These are phyloP conservation scores for Aspergillus candidus DNA, from an alignment of 2,329 filamentous ascomycete species.

Conservation along the genomic window DNA sequence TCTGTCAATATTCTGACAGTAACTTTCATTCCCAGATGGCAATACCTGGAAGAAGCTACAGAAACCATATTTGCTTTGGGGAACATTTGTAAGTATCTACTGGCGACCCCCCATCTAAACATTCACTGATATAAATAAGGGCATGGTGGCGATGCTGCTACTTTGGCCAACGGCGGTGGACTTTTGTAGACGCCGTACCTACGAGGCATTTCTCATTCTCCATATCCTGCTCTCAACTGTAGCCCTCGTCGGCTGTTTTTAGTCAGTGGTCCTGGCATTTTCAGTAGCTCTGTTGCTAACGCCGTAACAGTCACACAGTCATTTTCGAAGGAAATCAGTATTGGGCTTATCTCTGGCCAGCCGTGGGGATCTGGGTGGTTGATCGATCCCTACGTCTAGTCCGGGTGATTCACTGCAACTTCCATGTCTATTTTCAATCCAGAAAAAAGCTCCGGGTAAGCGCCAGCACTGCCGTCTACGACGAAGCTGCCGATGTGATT, in stretches of 20 bases:
- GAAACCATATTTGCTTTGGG: conserved; percentile 28
- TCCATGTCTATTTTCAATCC: conserved; percentile 26
- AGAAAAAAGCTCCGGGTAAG: conserved; percentile 22
- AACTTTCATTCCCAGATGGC: conserved; percentile 13
- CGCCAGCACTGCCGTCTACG: conserved; percentile 39
- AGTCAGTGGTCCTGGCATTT: conserved; percentile 27
- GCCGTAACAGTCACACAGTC: conserved; percentile 37
- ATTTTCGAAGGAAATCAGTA: conserved; percentile 45
- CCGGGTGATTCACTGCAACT: conserved; percentile 41
- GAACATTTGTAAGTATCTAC: conserved; percentile 19
- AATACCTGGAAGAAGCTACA: conserved; percentile 21
- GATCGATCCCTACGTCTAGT: conserved; percentile 43
- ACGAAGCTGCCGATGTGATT: conserved; percentile 41
- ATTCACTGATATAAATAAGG: conserved; percentile 16
- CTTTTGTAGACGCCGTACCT: conserved; percentile 40
- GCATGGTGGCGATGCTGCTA: conserved; percentile 35
- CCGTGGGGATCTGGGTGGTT: conserved; percentile 44
- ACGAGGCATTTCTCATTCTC: conserved; percentile 38
- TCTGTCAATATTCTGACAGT: background rate
- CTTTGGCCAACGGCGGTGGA: conserved; percentile 42
- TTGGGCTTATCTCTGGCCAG: conserved; percentile 47
- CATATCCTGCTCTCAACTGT: conserved; percentile 37
- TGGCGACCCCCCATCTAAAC: background rate
- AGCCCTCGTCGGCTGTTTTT: conserved; percentile 44
- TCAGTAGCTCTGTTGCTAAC: background rate